Percentiles rank a stretch among this genome's conserved stretches.
These are phyloP conservation scores for Aspergillus sparsus DNA, from an alignment of 495 filamentous ascomycete species.

Conservation along the genomic window DNA sequence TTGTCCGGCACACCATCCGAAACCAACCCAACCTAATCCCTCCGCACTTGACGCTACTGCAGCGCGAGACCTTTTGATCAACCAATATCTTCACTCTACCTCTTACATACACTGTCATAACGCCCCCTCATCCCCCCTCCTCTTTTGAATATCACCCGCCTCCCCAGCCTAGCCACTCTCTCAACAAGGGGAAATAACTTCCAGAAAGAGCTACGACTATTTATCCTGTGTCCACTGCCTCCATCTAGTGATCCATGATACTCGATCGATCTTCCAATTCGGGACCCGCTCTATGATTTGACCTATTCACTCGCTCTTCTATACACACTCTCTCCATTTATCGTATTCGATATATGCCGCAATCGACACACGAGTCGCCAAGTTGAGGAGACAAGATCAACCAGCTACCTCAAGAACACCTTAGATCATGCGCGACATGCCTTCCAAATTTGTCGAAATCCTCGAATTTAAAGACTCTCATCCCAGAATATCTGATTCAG, in stretches of 20 bases:
- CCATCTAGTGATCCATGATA: background rate
- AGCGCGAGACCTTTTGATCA: slow-evolving; percentile 10
- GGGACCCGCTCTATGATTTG: background rate
- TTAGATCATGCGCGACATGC: slow-evolving; percentile 43
- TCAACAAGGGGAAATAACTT: background rate
- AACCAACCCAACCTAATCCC: slow-evolving; percentile 1
- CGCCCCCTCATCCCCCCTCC: background rate
- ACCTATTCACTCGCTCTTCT: background rate
- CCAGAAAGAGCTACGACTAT: background rate
- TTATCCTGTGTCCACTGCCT: background rate
- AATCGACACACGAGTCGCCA: background rate
- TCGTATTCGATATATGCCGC: slow-evolving; percentile 2
- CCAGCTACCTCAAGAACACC: background rate
- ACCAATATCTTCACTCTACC: slow-evolving; percentile 13
- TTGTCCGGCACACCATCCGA: slow-evolving; percentile 9
- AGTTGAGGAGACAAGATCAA: background rate
- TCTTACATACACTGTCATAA: background rate
- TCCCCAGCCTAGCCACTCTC: slow-evolving; percentile 1
- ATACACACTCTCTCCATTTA: background rate
- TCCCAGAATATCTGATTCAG: slow-evolving; percentile 41
- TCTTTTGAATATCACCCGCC: background rate
- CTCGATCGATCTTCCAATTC: background rate
- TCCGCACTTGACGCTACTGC: slow-evolving; percentile 15
- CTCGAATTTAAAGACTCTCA: slow-evolving; percentile 42
- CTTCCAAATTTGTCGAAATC: slow-evolving; percentile 51